Conservation (phyloP, 257 asterid genomes). For the Nicotiana paniculata region DNA sequence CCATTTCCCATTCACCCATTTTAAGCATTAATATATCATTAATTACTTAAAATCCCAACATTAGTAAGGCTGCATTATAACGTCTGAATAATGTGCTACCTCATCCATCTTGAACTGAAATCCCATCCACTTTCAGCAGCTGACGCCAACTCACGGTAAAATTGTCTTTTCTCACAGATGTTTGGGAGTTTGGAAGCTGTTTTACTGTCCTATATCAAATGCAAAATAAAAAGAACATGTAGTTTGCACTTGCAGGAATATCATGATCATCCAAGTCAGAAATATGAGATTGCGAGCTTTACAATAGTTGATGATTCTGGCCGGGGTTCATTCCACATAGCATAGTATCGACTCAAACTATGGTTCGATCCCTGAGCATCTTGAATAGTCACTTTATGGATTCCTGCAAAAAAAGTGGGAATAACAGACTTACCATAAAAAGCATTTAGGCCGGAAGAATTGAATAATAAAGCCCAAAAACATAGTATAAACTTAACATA, state of each 20-base stretch:
- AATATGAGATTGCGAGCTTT: conserved; percentile 8
- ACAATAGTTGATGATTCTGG: conserved; percentile 81
- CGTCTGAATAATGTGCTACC: conserved; percentile 25
- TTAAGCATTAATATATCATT: too few species aligned
- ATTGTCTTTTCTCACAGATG: conserved; percentile 34
- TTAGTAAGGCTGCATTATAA: background rate
- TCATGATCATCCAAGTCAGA: background rate
- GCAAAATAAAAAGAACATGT: background rate
- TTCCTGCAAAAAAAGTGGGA: conserved; percentile 28
- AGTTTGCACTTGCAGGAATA: background rate
- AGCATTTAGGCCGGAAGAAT: background rate
- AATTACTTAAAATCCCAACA: too few species aligned
- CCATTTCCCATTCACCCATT: too few species aligned
- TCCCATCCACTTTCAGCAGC: conserved; percentile 98
- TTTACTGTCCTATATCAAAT: background rate
- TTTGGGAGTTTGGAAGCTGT: conserved; percentile 58
- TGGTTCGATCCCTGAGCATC: conserved; percentile 55
- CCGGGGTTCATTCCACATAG: conserved; percentile 81
- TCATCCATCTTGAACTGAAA: conserved; percentile 93
- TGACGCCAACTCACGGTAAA: conserved; percentile 76
- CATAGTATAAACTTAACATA: background rate
- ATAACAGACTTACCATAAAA: background rate
- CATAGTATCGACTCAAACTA: conserved; percentile 65
- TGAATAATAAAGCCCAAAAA: background rate
- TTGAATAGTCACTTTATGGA: conserved; percentile 61